phyloP scores from a whole-genome alignment of 2,329 filamentous ascomycete species.

The Amauroascus verrucosus region DNA sequence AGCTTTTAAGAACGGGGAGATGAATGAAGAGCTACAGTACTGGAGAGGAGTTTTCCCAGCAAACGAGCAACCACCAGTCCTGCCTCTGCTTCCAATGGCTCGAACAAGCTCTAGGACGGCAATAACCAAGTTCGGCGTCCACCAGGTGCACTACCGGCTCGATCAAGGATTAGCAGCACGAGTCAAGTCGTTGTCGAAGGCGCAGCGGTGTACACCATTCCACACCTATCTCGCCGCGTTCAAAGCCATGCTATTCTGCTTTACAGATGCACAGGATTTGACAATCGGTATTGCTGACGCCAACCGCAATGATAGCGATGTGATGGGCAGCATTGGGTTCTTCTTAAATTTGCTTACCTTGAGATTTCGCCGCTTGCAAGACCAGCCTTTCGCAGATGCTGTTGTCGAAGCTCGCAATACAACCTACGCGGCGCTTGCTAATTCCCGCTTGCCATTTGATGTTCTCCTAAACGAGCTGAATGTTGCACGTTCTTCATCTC shows the following conservation, averaged over 20 bases:
- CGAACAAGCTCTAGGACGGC: too few relatives aligned
- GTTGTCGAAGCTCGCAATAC: constrained; percentile 22
- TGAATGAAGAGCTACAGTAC: background rate
- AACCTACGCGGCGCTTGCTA: constrained; percentile 29
- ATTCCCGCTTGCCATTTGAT: constrained; percentile 43
- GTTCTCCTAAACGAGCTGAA: constrained; percentile 38
- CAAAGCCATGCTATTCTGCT: constrained; percentile 29
- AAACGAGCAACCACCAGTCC: background rate
- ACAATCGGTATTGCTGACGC: constrained; percentile 43
- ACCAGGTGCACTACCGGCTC: background rate
- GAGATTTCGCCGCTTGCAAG: constrained; percentile 24
- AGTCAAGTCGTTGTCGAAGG: constrained; percentile 21
- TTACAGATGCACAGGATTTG: constrained; percentile 31
- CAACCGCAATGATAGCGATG: constrained; percentile 27
- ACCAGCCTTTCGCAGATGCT: constrained; percentile 24
- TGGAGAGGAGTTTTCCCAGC: background rate
- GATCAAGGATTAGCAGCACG: constrained; percentile 10
- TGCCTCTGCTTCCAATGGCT: constrained; percentile 3
- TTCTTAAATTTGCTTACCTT: constrained; percentile 44
- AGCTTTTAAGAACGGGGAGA: background rate
- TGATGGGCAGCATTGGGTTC: constrained; percentile 35
- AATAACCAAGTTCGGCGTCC: too few relatives aligned
- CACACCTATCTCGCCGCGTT: constrained; percentile 40
- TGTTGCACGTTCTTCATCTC: constrained; percentile 29
- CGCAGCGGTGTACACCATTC: constrained; percentile 32